These are phyloP conservation scores for Gamsiella multidivaricata DNA, from an alignment of 192 early-diverging fungal genomes.

Conservation along the genomic window DNA sequence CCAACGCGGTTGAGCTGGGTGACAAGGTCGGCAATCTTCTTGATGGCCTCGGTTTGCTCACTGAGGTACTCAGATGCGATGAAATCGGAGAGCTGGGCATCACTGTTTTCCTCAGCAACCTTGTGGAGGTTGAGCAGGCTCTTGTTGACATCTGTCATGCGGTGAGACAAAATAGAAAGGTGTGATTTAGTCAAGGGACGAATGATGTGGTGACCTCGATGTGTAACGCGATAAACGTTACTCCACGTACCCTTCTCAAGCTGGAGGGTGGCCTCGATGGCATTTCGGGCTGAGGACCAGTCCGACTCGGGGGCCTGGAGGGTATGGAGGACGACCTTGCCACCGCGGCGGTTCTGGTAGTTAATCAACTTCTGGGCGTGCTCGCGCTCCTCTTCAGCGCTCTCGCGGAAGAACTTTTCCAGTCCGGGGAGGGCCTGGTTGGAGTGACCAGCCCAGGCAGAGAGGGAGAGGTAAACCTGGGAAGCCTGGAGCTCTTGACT, in stretches of 20 bases:
- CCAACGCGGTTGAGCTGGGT: conserved; percentile 68
- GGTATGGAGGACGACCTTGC: conserved; percentile 61
- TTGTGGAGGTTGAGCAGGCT: conserved; percentile 65
- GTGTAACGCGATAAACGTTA: background rate
- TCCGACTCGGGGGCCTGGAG: conserved; percentile 65
- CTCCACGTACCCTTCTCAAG: conserved; percentile 63
- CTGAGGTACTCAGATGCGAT: conserved; percentile 61
- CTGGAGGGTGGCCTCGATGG: conserved; percentile 66
- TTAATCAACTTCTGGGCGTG: conserved; percentile 62
- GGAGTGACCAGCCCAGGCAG: conserved; percentile 61
- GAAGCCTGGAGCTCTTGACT: conserved; percentile 70
- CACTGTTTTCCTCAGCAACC: conserved; percentile 60
- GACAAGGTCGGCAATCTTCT: conserved; percentile 64
- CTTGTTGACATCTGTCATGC: conserved; percentile 65
- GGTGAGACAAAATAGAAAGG: too few relatives aligned
- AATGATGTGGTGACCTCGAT: background rate
- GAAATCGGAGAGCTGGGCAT: conserved; percentile 67
- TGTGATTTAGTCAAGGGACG: background rate
- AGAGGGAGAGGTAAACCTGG: conserved; percentile 66
- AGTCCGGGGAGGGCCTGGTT: conserved; percentile 63
- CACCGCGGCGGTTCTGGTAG: conserved; percentile 68
- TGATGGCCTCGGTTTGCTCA: conserved; percentile 67
- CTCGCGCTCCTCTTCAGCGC: conserved; percentile 60
- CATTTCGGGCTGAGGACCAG: conserved; percentile 68
- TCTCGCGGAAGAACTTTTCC: conserved; percentile 65